Evolutionary conservation across 768 basidiomycete species (phyloP).

Genomic region (Termitomyces bulborhizus): DNA sequence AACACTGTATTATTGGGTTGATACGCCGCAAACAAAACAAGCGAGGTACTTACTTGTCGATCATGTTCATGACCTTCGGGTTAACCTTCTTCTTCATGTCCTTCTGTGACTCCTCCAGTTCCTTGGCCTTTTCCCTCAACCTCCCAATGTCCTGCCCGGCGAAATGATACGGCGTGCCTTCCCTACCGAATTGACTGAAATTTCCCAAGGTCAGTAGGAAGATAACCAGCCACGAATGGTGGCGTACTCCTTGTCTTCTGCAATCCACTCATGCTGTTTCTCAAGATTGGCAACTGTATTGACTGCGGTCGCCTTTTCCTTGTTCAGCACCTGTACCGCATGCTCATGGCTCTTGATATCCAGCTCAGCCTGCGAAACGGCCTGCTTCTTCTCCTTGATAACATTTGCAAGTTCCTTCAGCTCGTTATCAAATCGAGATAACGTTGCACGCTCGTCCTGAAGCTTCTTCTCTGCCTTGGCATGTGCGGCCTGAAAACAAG

Average conservation of each 20-base stretch:
- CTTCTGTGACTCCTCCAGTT: conserved; percentile 73
- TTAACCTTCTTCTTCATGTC: conserved; percentile 95
- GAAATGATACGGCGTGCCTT: conserved; percentile 82
- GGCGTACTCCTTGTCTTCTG: conserved; percentile 78
- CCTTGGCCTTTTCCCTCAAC: conserved; percentile 58
- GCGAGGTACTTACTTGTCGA: conserved; percentile 66
- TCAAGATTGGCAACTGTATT: conserved; percentile 62
- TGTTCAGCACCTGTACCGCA: conserved; percentile 52
- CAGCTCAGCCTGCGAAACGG: conserved; percentile 61
- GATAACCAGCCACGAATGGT: neutral
- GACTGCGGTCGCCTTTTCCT: conserved; percentile 54
- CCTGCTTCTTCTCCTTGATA: conserved; percentile 77
- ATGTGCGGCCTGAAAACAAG: conserved; percentile 42
- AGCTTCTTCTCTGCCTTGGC: conserved; percentile 66
- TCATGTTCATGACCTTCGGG: conserved; percentile 92
- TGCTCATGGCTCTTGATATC: conserved; percentile 63
- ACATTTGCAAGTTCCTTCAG: conserved; percentile 75
- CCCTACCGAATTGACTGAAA: conserved; percentile 75
- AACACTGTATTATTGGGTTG: conserved; percentile 43
- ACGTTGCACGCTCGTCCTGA: conserved; percentile 79
- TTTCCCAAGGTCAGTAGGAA: neutral
- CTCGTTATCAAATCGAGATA: conserved; percentile 86
- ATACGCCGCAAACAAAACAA: neutral
- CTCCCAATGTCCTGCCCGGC: conserved; percentile 49
- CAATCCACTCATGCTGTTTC: conserved; percentile 83